phyloP scores from a whole-genome alignment of 495 filamentous ascomycete species.

The Penicillium nucicola region DNA sequence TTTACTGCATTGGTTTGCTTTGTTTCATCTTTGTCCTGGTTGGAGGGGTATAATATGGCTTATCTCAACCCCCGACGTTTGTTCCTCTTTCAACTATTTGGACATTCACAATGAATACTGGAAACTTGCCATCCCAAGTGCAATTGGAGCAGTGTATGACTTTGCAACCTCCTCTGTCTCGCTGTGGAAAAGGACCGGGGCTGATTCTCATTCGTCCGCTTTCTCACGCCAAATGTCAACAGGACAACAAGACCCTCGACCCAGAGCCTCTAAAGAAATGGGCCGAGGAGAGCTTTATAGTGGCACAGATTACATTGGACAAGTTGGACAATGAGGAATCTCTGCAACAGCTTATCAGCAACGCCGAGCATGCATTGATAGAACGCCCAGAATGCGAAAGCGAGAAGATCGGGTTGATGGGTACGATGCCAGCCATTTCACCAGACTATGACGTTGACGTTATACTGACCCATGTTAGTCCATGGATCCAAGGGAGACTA shows the following conservation, averaged over 20 bases:
- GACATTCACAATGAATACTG: background rate
- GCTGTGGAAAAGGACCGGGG: conserved; percentile 53
- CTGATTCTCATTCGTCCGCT: conserved; percentile 42
- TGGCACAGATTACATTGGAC: conserved; percentile 26
- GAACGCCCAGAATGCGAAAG: conserved; percentile 15
- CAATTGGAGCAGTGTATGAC: conserved; percentile 4
- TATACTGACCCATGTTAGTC: conserved; percentile 11
- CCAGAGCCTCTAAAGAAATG: conserved; percentile 36
- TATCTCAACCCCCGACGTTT: background rate
- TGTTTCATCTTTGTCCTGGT: too few species aligned
- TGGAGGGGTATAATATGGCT: too few species aligned
- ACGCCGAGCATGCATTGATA: conserved; percentile 12
- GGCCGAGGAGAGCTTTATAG: conserved; percentile 39
- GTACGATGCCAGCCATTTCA: conserved; percentile 6
- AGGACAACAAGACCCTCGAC: conserved; percentile 24
- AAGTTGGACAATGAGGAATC: background rate
- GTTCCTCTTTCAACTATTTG: background rate
- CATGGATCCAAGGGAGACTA: conserved; percentile 26
- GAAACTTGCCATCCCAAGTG: conserved; percentile 7
- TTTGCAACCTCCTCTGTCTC: conserved; percentile 54
- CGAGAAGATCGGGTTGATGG: conserved; percentile 18
- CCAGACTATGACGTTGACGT: too few species aligned
- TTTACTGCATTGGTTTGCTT: too few species aligned
- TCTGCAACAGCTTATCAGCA: conserved; percentile 6
- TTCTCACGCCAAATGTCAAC: conserved; percentile 16